Evolutionary conservation across 805 yeast species (phyloP), one percentile per base, ranked within the genome.

Genomic region (Blastobotrys parvus): DNA sequence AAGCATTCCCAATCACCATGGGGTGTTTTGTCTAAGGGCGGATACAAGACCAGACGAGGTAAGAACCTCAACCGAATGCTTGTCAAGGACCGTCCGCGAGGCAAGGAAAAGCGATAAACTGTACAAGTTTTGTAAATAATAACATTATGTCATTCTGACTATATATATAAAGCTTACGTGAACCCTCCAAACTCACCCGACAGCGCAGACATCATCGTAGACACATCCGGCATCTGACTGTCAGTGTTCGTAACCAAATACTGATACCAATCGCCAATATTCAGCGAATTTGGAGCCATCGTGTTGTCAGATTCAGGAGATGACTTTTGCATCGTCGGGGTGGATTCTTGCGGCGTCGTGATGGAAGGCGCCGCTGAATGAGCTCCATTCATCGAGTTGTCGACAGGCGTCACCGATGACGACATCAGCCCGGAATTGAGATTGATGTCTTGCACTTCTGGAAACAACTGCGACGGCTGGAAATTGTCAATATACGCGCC

Each of bases 1-100:
- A 90, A 87, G 70, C 74, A 83, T 46, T 85, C 97, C 16, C 86
- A 83, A 71, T 84, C 95, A 44, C 94, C 94, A 63, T 90, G 97
- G 96, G 98, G 98, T 58, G 81, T 80, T 47, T 65, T 83, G 58
- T 82, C 90, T 34, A 90, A 90, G 74, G 94, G 92, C 64, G 82
- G 86, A 44, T 89, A 78, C 70, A 89, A 87, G 77, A 92, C 97
- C 13, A 81, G 98, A 69, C 79, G 82, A 55, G 94, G 94, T 60
- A 87, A 85, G 68, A 74, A 85, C 62, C 80, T 72, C 50, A 92
- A 92, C 64, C 80, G 76, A 66, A 72, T 75, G 76, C 83, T 86
- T 72, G 86, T 88, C 42, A 80, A 82, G 62, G 97, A 90, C 65
- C 82, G 97, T 70, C 94, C 94, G 55, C 76, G 94, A 67, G 86